Base-by-base conservation (phyloP, 352 stramenopile genomes). In the Phytophthora melonis region DNA sequence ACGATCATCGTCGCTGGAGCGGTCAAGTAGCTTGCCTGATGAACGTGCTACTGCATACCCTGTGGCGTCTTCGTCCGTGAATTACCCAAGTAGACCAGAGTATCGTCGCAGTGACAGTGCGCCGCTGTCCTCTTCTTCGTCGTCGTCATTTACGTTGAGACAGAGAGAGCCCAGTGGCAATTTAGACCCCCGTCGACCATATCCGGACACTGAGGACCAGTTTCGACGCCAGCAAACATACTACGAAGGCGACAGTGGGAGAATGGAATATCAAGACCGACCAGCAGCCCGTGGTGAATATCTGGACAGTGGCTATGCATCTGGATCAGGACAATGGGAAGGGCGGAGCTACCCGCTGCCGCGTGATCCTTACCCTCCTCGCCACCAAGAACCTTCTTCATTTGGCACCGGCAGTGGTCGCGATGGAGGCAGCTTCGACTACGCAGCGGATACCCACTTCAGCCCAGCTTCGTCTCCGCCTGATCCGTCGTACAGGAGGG, bases 101-200 rank as follows among this genome's bases (percentile, higher is more conserved):
- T 72, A 73, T 21, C 55, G 57, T 69, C 63, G 59, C 18, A 69
- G 43, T 65, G 63, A 82, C 57, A 75, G 72, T 58, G 64, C 41
- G 2, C 61, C 75, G 5, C 68, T 76, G 53, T 25, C 55, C 21
- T 58, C 71, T 19, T 68, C 43, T 7, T 66, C 45, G 10, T 54
- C 47, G 10, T 54, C 47, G 18, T 54, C 47, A 50, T 19, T 14
- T 27, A 45, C 16, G 2, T 66, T 58, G 30, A 64, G 54, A 13
- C 11, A 55, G 16, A 77, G 68, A 34, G 70, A 79, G 7, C 27
- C 50, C 64, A 47, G 56, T 13, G 50, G 43, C 3, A 10, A 43
- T 62, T 30, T 57, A 21, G 65, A 75, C 39, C 56, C 54, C 57
- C 58, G 66, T 49, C 61, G 27, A 27, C 52, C 25, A n/a, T 68